Base-by-base conservation (phyloP, 352 stramenopile genomes). In the Discostella stelligera region DNA sequence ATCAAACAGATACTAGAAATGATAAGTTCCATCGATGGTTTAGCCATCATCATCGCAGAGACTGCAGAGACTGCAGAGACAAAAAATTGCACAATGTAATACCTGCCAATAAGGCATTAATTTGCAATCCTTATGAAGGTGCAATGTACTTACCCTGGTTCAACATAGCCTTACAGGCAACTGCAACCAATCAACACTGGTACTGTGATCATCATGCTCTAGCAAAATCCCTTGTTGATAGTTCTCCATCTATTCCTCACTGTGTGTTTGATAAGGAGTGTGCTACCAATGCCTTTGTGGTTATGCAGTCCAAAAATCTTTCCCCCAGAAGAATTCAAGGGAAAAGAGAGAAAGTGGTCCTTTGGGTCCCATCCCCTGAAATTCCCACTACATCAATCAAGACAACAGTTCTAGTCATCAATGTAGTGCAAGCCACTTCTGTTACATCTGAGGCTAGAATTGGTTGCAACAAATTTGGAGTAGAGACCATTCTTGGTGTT, bases 151-250 rank as follows among this genome's bases (percentile, higher is more conserved):
- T 59, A 4, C 52, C 52, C n/a, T 41, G 21, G 11, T 59, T 41
- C 37, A 27, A 27, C 30, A 7, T 59, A 16, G 13, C 37, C 3
- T 37, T 59, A 13, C 21, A 59, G 52, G 52, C 21, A 18, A 27
- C 30, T 23, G 52, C 20, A 10, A 41, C 52, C 18, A 59, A 59
- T n/a, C 37, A 10, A 7, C 52, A 59, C 18, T 59, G 52, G 52
- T 59, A 59, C 37, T 59, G 52, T 59, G 52, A 59, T 27, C 52
- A 59, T 59, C 52, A 59, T 16, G 52, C 52, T 27, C 52, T 59
- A 16, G 20, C 21, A n/a, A 39, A 27, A 59, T 59, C 52, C 6
- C 16, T 18, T 2, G 52, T 59, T 59, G 52, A 59, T 59, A 20
- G 20, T 41, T 41, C 52, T 59, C 20, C 37, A 16, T 23, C 21